Evolutionary conservation across 176 grass and related monocot genomes (phyloP), one percentile per base, ranked within the genome.

Genomic region (Paspalum vaginatum): DNA sequence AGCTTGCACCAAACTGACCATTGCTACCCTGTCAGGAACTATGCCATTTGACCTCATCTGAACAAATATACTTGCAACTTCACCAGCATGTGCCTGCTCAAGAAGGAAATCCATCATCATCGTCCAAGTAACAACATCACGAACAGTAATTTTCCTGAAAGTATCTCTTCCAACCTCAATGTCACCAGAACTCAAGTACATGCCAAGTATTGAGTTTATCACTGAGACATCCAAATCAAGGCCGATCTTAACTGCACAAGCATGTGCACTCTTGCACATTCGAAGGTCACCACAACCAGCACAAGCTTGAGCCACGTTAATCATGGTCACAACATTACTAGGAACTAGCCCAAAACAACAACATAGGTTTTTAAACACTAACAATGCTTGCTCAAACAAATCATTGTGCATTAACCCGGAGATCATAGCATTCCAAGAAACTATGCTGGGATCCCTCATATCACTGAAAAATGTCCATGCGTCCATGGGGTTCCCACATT

Each of bases 351-450:
- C 72, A 64, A 89, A 89, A 32, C 21, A 78, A 79, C 15, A 44
- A 38, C 78, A 47, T 46, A 85, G 39, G 81, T 62, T 86, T 70
- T 87, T 94, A 79, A 89, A 87, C 44, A 87, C 61, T 38, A 89
- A 46, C 17, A 89, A 22, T 44, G 86, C 92, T 79, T 91, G 86
- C 82, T 87, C 92, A 53, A 91, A 94, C 68, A 91, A 68, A 75
- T 53, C 51, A 55, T 91, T 94, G 9, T 82, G 74, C 57, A 87
- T 74, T 76, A 91, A 80, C 8, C 86, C 87, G 0, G 89, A 88
- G 32, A 94, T 87, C 77, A 94, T 70, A 9, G 92, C 86, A 61
- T 91, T 94, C 86, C 86, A 91, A 58, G 83, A 79, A 70, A 94
- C 92, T 61, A 91, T 32, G 73, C 53, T 73, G 16, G 89, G 81